Conservation (phyloP, 2,329 filamentous ascomycete species). For the Hypoxylon sp. region DNA sequence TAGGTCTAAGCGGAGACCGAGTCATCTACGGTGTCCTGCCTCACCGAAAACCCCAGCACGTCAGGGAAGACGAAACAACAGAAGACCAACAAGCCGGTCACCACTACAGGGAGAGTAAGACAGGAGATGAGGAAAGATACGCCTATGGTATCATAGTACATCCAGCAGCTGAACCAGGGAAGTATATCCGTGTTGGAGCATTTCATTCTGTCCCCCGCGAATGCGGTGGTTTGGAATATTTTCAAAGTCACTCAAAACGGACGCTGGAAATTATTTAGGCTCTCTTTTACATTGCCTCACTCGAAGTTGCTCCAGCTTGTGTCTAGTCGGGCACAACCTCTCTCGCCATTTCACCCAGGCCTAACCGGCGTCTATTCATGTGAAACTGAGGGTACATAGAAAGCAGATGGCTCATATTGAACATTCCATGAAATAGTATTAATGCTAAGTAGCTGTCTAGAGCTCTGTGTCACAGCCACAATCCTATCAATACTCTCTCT, state of each 20-base stretch:
- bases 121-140: conserved; percentile 2
- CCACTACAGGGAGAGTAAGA: background rate
- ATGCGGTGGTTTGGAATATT: conserved; percentile 28
- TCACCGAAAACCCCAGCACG: background rate
- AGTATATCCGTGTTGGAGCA: conserved; percentile 25
- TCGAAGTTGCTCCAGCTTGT: too few species aligned
- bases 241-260: background rate
- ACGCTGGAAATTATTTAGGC: conserved; percentile 19
- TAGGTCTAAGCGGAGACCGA: background rate
- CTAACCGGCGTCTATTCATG: too few species aligned
- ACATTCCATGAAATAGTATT: too few species aligned
- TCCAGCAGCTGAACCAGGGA: conserved; percentile 8
- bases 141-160: conserved; percentile 22
- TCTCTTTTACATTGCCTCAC: background rate
- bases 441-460: too few species aligned
- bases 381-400: too few species aligned
- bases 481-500: too few species aligned
- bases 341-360: too few species aligned
- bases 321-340: too few species aligned
- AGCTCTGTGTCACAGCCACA: too few species aligned
- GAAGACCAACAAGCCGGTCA: background rate
- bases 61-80: background rate
- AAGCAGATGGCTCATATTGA: too few species aligned
- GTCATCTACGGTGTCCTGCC: background rate
- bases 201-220: conserved; percentile 18